Base-by-base conservation (phyloP, 208 protist genomes). In the Phytomonas francai region DNA sequence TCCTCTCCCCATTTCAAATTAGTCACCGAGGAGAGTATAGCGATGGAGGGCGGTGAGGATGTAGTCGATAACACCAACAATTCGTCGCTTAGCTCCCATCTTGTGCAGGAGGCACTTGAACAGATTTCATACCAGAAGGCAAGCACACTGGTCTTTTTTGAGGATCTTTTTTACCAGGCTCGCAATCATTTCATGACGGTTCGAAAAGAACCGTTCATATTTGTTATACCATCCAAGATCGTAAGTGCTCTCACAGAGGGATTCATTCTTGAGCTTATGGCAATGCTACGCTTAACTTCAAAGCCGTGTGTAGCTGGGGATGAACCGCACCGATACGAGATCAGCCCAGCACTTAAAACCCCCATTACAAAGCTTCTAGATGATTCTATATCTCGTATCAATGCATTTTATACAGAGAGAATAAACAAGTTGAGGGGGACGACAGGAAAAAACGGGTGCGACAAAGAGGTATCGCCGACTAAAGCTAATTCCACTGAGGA, bases 151-250 rank as follows among this genome's bases (percentile, higher is more conserved):
- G 64, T 59, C 31, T 39, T 73, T 28, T 82, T 94, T 31, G 79
- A 81, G 22, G 88, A 94, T 65, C 76, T 85, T 29, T 92, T 92
- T 71, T 94, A 94, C 79, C 72, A 81, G 61, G 88, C 77, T 8
- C 77, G 79, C 54, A 85, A 77, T 65, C 88, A 94, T 71, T 87
- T 91, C 66, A 45, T 88, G 19, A 71, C 68, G 27, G 51, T 64
- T 67, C 70, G 72, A 31, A n/a, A 25, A 14, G 76, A 75, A 54
- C 74, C 87, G 5, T 93, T 49, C 16, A 19, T 49, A 49, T 49
- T 49, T 49, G 3, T 33, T 2, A 59, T 79, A 33, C 74, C 74
- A 51, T 14, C n/a, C 36, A 28, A 51, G 0, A 72, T 79, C 4
- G 71, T 63, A 4, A 19, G 68, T 22, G 66, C 69, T 11, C 63